A percentile compares a stretch with the other conserved stretches of the same genome.
Conservation (phyloP, 306 rosid genomes). For the Gastrolobium villosum region DNA sequence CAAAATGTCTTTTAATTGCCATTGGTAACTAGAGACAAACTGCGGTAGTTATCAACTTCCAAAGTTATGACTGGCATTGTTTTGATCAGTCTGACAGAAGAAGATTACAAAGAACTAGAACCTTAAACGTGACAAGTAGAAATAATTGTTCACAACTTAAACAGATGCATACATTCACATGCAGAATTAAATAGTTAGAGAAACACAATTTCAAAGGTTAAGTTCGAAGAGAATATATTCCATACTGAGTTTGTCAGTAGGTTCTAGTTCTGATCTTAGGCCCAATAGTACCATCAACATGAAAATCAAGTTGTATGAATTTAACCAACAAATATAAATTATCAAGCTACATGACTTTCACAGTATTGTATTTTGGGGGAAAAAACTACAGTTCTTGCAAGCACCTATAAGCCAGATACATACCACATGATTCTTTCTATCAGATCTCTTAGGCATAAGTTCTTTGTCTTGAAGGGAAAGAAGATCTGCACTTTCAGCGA, state of each 20-base stretch:
- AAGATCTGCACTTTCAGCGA: conserved; percentile 22
- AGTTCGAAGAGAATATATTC: conserved; percentile 8
- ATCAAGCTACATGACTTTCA: conserved; percentile 9
- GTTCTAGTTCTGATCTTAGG: conserved; percentile 34
- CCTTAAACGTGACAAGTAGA: background rate
- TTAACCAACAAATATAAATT: conserved; percentile 29
- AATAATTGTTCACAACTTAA: conserved; percentile 19
- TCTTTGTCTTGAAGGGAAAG: conserved; percentile 54
- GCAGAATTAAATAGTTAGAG: conserved; percentile 18
- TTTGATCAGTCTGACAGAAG: background rate
- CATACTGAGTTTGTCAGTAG: conserved; percentile 13
- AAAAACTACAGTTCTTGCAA: background rate
- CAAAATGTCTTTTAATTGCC: background rate
- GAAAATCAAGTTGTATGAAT: conserved; percentile 10
- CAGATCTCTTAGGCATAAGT: background rate
- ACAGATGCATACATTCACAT: conserved; percentile 21
- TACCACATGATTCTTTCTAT: conserved; percentile 43
- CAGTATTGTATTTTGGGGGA: conserved; percentile 16
- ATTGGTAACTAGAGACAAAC: conserved; percentile 2
- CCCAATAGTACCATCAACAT: conserved; percentile 18
- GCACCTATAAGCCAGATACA: conserved; percentile 36
- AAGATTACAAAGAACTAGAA: too few relatives aligned
- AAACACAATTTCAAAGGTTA: background rate
- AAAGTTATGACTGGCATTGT: background rate
- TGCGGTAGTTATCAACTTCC: background rate